Evolutionary conservation across 2,329 filamentous ascomycete species (phyloP), one percentile per base, ranked within the genome.

Genomic region (Pseudovirgaria hyperparasitica): DNA sequence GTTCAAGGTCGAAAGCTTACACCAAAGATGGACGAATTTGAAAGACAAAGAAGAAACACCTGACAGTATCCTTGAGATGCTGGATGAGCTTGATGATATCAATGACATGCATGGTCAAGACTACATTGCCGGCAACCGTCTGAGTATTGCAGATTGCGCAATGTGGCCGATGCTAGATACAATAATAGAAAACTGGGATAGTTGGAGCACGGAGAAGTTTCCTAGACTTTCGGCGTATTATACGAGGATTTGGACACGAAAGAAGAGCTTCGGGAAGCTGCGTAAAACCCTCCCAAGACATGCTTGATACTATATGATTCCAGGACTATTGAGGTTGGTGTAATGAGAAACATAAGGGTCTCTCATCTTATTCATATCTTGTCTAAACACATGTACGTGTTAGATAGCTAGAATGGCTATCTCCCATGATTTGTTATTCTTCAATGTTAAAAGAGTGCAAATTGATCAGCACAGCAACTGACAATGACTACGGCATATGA

Each of bases 121-220:
- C 0, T 55, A 43, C 27, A 43, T 52, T 9, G 45, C 47, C 1
- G 51, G 49, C 0, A 25, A 26, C 2, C 33, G 41, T 9, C 54
- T 55, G 21, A 40, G 40, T 5, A 36, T 49, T 15, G 49, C 44
- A 3, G 51, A 55, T 33, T 48, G 43, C 25, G 35, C 36, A 19
- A 28, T 41, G n/a, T 55, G 51, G 51, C 46, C 49, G 0, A 27
- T 43, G 9, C 9, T 55, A 7, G 41, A 54, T 29, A 42, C 38
- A 19, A 18, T 50, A 5, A 22, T 41, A 2, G 25, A 6, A 2
- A 33, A 28, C 5, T 48, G 45, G 45, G 36, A 35, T 3, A 35
- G 28, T 0, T 48, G 46, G 45, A 29, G 24, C 21, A 35, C 38
- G 16, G 36, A 37, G 16, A 23, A 21, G 10, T 50, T 43, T 27